phyloP scores from a whole-genome alignment of 2,329 filamentous ascomycete genomes.

The Plectosphaerella cucumerina region DNA sequence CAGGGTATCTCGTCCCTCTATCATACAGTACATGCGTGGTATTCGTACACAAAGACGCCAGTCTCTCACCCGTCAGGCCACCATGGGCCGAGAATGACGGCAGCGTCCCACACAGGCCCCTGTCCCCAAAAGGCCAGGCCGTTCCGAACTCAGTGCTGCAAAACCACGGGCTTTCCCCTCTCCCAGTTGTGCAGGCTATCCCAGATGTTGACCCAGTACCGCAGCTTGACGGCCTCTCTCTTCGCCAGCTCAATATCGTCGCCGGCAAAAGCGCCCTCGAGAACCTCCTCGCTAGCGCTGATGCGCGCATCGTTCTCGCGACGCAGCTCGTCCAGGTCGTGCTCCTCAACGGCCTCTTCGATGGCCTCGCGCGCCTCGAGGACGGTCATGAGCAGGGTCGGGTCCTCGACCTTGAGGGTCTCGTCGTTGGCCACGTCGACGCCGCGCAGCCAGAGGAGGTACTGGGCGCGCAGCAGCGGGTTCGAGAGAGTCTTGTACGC shows the following conservation, averaged over 20 bases:
- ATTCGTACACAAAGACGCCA: neutral
- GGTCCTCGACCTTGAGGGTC: constrained; percentile 61
- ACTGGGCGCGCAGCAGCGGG: constrained; percentile 82
- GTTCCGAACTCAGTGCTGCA: constrained; percentile 42
- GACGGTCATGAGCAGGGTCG: constrained; percentile 70
- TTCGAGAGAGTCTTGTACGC: constrained; percentile 82
- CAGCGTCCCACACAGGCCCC: neutral
- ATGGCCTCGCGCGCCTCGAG: constrained; percentile 75
- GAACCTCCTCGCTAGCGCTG: constrained; percentile 50
- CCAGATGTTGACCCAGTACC: constrained; percentile 88
- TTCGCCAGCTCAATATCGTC: constrained; percentile 66
- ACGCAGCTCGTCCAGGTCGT: constrained; percentile 56
- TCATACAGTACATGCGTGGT: neutral
- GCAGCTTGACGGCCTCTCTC: constrained; percentile 68
- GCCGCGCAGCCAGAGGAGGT: constrained; percentile 70
- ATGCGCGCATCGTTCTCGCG: constrained; percentile 67
- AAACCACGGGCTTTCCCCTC: constrained; percentile 58
- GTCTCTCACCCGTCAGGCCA: constrained; percentile 13
- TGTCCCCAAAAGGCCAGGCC: neutral
- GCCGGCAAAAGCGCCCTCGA: constrained; percentile 62
- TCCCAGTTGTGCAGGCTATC: constrained; percentile 83
- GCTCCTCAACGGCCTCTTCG: constrained; percentile 66
- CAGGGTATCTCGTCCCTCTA: neutral
- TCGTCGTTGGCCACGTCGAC: constrained; percentile 80
- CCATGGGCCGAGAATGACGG: constrained; percentile 11